Evolutionary conservation across 805 yeast genomes (phyloP).

Genomic region (Barnettozyma californica): DNA sequence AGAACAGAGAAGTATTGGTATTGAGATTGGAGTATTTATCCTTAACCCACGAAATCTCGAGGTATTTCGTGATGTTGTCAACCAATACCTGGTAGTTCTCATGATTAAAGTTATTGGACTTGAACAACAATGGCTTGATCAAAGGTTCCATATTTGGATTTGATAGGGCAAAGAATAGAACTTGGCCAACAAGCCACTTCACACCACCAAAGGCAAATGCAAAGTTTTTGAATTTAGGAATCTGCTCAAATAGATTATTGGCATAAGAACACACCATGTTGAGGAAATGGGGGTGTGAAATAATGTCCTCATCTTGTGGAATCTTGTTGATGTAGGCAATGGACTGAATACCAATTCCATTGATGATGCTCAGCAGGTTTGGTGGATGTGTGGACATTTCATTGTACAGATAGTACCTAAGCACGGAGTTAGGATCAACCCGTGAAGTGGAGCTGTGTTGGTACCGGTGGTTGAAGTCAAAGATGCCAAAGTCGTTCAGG

Average conservation of each 20-base stretch:
- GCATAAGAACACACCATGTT: conserved; percentile 15
- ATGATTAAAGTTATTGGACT: conserved; percentile 7
- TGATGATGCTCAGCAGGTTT: conserved; percentile 8
- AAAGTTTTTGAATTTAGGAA: conserved; percentile 11
- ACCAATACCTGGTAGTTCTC: conserved; percentile 3
- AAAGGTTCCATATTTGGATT: conserved; percentile 9
- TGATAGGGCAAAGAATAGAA: conserved; percentile 8
- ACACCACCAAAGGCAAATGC: conserved; percentile 15
- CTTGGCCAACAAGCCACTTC: conserved; percentile 14
- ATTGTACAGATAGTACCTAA: conserved; percentile 10
- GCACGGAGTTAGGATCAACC: conserved; percentile 3
- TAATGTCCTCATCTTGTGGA: conserved; percentile 6
- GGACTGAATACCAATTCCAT: conserved; percentile 10
- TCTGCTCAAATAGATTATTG: conserved; percentile 11
- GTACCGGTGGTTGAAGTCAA: conserved; percentile 2
- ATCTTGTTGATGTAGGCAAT: conserved; percentile 9
- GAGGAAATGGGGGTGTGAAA: conserved; percentile 10
- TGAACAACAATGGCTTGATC: conserved; percentile 11
- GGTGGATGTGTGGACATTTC: conserved; percentile 9
- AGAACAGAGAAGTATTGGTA: conserved; percentile 2
- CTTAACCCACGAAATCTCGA: conserved; percentile 11
- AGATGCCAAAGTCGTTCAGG: conserved; percentile 4
- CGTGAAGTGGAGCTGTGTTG: not conserved
- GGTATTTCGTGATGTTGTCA: conserved; percentile 7
- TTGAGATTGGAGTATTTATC: conserved; percentile 2